phyloP scores from a whole-genome alignment of 2,329 filamentous ascomycete species.

The Claviceps pusilla region DNA sequence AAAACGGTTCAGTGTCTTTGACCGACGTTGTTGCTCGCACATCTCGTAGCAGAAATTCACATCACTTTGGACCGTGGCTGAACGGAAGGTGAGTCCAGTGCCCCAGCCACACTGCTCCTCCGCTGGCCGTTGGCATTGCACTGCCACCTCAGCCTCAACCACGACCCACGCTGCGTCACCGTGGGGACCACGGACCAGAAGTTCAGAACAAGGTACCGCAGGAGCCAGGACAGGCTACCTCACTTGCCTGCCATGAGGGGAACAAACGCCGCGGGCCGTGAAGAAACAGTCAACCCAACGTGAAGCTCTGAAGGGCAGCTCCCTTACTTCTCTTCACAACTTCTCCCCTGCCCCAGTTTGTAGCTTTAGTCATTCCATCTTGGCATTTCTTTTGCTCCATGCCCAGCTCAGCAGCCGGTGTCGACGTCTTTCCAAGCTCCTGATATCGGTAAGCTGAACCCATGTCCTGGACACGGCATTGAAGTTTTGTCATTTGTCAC shows the following conservation, averaged over 20 bases:
- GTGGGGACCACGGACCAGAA: constrained; percentile 7
- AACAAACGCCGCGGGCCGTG: neutral
- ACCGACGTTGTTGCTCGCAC: too few relatives aligned
- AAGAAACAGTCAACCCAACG: neutral
- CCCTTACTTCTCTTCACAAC: neutral
- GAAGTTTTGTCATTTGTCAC: neutral
- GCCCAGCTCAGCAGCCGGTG: neutral
- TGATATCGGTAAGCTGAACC: neutral
- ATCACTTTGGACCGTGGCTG: neutral
- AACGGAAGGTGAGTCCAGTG: neutral
- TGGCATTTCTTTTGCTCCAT: neutral
- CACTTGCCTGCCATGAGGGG: neutral
- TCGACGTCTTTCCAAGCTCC: neutral
- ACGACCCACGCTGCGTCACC: constrained; percentile 11
- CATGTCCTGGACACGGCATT: neutral
- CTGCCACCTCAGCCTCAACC: neutral
- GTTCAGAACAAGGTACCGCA: neutral
- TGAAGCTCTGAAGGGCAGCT: neutral
- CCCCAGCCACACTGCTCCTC: neutral
- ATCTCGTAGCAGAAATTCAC: too few relatives aligned
- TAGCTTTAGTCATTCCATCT: neutral
- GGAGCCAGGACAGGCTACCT: neutral
- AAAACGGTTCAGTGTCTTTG: too few relatives aligned
- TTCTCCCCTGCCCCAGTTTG: neutral
- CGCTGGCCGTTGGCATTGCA: neutral